phyloP scores from a whole-genome alignment of 805 yeast species.

The Yarrowia sp. region DNA sequence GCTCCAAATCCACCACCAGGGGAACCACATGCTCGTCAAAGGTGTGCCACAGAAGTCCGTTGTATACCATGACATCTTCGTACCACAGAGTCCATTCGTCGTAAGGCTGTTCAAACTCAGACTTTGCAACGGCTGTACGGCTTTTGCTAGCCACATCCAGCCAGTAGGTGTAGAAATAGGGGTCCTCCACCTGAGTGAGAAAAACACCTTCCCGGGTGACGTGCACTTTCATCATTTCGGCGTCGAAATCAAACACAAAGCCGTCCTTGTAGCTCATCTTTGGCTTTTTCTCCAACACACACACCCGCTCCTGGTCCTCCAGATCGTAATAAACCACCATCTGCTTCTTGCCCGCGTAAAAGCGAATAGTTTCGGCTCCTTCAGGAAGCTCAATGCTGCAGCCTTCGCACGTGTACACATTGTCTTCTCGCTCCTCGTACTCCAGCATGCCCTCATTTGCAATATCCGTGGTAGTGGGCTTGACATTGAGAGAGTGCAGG shows the following conservation, averaged over 20 bases:
- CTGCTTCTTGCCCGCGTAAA: neutral
- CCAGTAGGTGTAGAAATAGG: neutral
- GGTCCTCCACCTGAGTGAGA: neutral
- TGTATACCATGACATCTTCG: neutral
- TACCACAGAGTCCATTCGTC: neutral
- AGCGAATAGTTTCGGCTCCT: too few relatives aligned
- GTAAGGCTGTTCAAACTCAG: neutral
- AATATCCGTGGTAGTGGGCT: too few relatives aligned
- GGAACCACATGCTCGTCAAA: neutral
- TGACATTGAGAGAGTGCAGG: neutral
- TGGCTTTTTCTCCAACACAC: neutral
- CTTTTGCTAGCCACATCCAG: neutral
- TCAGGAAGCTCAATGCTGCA: neutral
- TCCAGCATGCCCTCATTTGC: too few relatives aligned
- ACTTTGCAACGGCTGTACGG: neutral
- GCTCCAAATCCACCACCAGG: neutral
- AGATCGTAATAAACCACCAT: neutral
- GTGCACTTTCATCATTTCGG: neutral
- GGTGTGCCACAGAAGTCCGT: neutral
- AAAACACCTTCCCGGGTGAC: neutral
- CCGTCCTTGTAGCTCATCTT: neutral
- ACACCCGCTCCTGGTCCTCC: neutral
- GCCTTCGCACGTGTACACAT: neutral
- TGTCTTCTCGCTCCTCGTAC: neutral
- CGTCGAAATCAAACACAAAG: neutral